phyloP scores from a whole-genome alignment of 2,329 filamentous ascomycete genomes.

The Plectosphaerella sp. region DNA sequence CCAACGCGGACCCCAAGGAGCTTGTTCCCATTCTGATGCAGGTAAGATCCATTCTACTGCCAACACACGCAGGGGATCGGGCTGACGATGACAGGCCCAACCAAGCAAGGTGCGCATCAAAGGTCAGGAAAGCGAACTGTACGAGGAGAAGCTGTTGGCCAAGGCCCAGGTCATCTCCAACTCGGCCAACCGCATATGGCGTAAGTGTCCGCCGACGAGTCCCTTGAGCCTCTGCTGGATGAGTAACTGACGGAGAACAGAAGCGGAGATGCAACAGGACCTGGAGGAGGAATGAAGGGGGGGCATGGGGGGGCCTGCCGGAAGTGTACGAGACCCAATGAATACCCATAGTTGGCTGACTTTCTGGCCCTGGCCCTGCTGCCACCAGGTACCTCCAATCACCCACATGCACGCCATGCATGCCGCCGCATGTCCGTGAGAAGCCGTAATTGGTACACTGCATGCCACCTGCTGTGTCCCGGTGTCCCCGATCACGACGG shows the following conservation, averaged over 20 bases:
- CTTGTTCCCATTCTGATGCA: constrained; percentile 69
- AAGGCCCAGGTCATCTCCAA: constrained; percentile 67
- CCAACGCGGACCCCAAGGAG: constrained; percentile 64
- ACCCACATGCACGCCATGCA: not conserved
- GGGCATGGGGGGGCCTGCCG: constrained; percentile 1
- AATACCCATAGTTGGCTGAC: no score
- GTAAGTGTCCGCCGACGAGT: constrained; percentile 33
- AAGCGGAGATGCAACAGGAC: constrained; percentile 46
- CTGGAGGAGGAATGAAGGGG: constrained; percentile 35
- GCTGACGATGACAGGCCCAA: constrained; percentile 47
- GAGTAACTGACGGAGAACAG: constrained; percentile 21
- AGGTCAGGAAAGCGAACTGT: constrained; percentile 52
- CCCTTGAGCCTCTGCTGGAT: not conserved
- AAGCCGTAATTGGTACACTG: not conserved
- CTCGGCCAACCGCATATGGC: constrained; percentile 67
- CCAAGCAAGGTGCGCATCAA: constrained; percentile 58
- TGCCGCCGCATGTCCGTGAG: not conserved
- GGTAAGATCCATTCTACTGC: constrained; percentile 30
- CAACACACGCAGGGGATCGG: not conserved
- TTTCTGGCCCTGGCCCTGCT: not conserved
- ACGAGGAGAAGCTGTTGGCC: constrained; percentile 57
- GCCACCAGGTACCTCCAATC: not conserved
- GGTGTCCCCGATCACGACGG: not conserved
- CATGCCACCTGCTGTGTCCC: not conserved
- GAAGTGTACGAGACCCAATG: not conserved